These are phyloP conservation scores for Apiospora pterosperma DNA, from an alignment of 2,329 filamentous ascomycete genomes.

Conservation along the genomic window DNA sequence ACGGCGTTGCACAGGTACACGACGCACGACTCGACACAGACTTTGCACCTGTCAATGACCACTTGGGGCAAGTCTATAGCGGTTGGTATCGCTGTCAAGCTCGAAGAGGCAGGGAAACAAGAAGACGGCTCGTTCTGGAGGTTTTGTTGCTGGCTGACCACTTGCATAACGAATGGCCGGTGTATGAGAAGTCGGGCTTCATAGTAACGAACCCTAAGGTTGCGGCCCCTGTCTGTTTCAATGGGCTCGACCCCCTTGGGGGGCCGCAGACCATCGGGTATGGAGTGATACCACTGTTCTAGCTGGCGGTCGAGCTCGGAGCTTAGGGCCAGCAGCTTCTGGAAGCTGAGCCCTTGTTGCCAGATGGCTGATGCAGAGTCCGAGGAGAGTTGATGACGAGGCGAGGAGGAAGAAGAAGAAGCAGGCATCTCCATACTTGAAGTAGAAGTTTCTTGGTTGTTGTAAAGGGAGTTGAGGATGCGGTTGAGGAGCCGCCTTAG, in stretches of 20 bases:
- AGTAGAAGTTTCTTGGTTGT: slow-evolving; percentile 21
- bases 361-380: not conserved
- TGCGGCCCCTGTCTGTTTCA: slow-evolving; percentile 59
- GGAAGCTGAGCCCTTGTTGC: slow-evolving; percentile 19
- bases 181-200: slow-evolving; percentile 68
- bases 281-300: slow-evolving; percentile 34
- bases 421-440: slow-evolving; percentile 15
- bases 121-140: not conserved
- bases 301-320: slow-evolving; percentile 35
- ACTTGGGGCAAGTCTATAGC: slow-evolving; percentile 17
- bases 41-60: slow-evolving; percentile 30
- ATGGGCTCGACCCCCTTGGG: slow-evolving; percentile 51
- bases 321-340: slow-evolving; percentile 28
- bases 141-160: slow-evolving; percentile 19
- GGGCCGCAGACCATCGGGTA: slow-evolving; percentile 43
- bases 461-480: slow-evolving; percentile 38
- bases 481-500: slow-evolving; percentile 39
- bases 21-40: slow-evolving; percentile 32
- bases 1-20: slow-evolving; percentile 31
- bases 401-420: slow-evolving; percentile 16
- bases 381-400: slow-evolving; percentile 4
- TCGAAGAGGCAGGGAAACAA: not conserved
- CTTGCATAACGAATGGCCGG: slow-evolving; percentile 50
- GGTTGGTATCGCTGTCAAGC: not conserved
- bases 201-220: slow-evolving; percentile 71